Conservation (phyloP, 2,329 filamentous ascomycete species). For the Eutypella sp. region DNA sequence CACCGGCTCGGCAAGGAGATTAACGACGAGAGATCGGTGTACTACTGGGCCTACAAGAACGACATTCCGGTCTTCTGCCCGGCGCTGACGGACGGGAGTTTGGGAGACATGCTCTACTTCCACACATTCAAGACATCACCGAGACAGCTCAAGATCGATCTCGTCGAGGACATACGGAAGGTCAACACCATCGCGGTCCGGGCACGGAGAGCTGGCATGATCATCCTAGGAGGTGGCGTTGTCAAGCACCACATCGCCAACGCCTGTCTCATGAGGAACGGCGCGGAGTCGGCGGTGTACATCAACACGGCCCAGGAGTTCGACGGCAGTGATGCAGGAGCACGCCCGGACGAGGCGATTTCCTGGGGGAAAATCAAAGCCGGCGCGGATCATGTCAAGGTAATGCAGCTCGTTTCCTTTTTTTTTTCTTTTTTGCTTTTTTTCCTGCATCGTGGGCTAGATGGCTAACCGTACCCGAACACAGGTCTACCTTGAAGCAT, state of each 20-base stretch:
- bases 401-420: slow-evolving; percentile 33
- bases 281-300: slow-evolving; percentile 93
- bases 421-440: slow-evolving; percentile 1
- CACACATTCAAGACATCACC: slow-evolving; percentile 92
- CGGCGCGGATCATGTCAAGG: slow-evolving; percentile 85
- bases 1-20: slow-evolving; percentile 88
- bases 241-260: slow-evolving; percentile 99
- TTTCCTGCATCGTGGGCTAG: not conserved
- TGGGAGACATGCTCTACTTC: slow-evolving; percentile 98
- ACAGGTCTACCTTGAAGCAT: slow-evolving; percentile 61
- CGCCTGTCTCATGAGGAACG: slow-evolving; percentile 94
- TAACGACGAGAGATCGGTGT: slow-evolving; percentile 84
- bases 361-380: slow-evolving; percentile 98
- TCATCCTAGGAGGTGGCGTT: slow-evolving; percentile 90
- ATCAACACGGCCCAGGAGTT: slow-evolving; percentile 98
- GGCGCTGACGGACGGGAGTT: slow-evolving; percentile 86
- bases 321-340: slow-evolving; percentile 93
- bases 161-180: slow-evolving; percentile 86
- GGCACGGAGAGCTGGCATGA: slow-evolving; percentile 87
- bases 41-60: slow-evolving; percentile 98
- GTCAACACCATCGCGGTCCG: slow-evolving; percentile 90
- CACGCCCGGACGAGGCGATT: slow-evolving; percentile 90
- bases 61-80: slow-evolving; percentile 96
- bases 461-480: slow-evolving; percentile 8
- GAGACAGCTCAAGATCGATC: slow-evolving; percentile 75